Conservation (phyloP, 495 filamentous ascomycete genomes). For the Neurospora intermedia region DNA sequence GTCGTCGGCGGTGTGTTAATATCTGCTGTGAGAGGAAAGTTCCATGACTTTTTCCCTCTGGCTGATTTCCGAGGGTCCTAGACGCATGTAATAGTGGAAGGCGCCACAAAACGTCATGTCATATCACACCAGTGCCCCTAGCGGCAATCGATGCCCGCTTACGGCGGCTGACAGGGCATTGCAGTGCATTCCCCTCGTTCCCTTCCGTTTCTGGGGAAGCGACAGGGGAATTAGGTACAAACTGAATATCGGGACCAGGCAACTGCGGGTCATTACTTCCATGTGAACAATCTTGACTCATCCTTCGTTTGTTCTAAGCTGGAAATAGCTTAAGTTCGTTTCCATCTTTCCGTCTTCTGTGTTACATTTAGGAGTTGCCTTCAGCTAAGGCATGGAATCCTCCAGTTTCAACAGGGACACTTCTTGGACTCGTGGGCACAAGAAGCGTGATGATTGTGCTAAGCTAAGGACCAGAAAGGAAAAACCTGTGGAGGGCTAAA, state of each 20-base stretch:
- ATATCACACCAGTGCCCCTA: neutral
- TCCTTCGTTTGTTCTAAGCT: neutral
- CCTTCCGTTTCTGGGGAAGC: neutral
- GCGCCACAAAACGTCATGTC: neutral
- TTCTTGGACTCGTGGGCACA: no score
- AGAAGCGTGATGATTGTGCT: no score
- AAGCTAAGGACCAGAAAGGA: no score
- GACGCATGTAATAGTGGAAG: neutral
- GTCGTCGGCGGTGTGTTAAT: neutral
- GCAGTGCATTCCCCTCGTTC: neutral
- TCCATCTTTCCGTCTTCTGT: neutral
- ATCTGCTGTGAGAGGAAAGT: neutral
- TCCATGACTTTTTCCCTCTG: neutral
- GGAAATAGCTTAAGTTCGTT: no score
- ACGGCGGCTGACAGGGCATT: neutral
- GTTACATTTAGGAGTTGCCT: neutral
- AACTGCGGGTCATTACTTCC: neutral
- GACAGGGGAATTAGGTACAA: neutral
- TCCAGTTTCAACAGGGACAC: neutral
- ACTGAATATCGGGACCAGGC: neutral
- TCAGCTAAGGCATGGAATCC: neutral
- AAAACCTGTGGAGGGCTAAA: no score
- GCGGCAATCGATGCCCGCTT: neutral
- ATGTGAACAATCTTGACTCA: neutral
- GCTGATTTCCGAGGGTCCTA: neutral